phyloP scores from a whole-genome alignment of 225 moss, liverwort and hornwort genomes.

The Climacium dendroides region DNA sequence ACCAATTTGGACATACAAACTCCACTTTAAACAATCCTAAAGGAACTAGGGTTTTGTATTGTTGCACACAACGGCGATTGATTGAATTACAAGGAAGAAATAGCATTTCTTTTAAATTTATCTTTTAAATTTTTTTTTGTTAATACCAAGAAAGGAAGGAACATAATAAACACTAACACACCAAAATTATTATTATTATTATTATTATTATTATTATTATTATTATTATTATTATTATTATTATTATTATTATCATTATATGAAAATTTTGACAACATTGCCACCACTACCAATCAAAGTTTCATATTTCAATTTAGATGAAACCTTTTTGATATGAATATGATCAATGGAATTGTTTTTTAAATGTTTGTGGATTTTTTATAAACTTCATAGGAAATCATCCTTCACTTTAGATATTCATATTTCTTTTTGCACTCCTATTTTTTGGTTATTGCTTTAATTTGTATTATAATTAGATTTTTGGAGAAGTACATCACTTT shows the following conservation, averaged over 20 bases:
- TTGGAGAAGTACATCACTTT: too few relatives aligned
- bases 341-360: rapidly evolving
- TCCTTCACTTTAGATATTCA: too few relatives aligned
- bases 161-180: not conserved
- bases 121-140: too few relatives aligned
- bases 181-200: not conserved
- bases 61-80: rapidly evolving
- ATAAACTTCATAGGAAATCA: not conserved
- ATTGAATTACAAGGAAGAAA: too few relatives aligned
- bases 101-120: too few relatives aligned
- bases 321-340: too few relatives aligned
- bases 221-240: too few relatives aligned
- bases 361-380: not conserved
- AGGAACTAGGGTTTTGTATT: not conserved
- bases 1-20: too few relatives aligned
- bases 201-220: too few relatives aligned
- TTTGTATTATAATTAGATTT: not conserved
- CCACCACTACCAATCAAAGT: rapidly evolving
- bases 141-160: too few relatives aligned
- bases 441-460: too few relatives aligned
- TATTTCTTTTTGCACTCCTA: rapidly evolving
- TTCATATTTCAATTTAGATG: not conserved
- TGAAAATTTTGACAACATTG: rapidly evolving
- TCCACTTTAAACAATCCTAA: not conserved
- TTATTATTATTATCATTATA: too few relatives aligned